These are phyloP conservation scores for Magnusiomyces ingens DNA, from an alignment of 1,139 yeast genomes.

Conservation along the genomic window DNA sequence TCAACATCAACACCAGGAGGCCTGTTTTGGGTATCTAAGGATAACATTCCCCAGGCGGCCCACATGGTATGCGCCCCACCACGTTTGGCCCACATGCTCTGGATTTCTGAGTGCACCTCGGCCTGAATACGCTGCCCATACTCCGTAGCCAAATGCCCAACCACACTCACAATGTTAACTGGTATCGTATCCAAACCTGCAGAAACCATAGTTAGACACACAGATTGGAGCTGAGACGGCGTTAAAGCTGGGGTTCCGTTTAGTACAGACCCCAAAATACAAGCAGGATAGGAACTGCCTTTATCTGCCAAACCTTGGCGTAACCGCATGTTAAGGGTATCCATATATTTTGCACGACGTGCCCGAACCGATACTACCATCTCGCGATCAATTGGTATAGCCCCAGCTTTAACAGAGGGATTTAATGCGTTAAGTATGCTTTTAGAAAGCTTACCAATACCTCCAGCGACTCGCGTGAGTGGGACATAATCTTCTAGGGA, in stretches of 20 bases:
- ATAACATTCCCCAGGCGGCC: too few relatives aligned
- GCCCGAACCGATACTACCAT: conserved; percentile 37
- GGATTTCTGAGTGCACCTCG: conserved; percentile 36
- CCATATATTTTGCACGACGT: conserved; percentile 53
- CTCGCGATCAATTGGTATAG: neutral
- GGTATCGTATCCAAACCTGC: conserved; percentile 77
- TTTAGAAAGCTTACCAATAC: too few relatives aligned
- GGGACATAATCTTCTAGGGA: conserved; percentile 61
- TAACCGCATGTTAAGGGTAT: conserved; percentile 29
- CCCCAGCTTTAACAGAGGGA: too few relatives aligned
- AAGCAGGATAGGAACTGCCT: conserved; percentile 28
- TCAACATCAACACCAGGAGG: conserved; percentile 19
- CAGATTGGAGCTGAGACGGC: conserved; percentile 47
- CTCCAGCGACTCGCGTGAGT: conserved; percentile 24
- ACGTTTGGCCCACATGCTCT: conserved; percentile 27
- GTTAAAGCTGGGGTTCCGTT: conserved; percentile 23
- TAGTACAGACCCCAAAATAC: conserved; percentile 43
- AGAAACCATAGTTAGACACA: conserved; percentile 69
- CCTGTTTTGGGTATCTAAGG: too few relatives aligned
- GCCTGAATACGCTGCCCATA: conserved; percentile 43
- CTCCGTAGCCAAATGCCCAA: conserved; percentile 52
- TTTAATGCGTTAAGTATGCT: too few relatives aligned
- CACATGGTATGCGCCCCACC: too few relatives aligned
- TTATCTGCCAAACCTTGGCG: conserved; percentile 15
- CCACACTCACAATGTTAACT: conserved; percentile 50